Percentiles rank a stretch among this genome's conserved stretches.
These are phyloP conservation scores for Hevea brasiliensis DNA, from an alignment of 345 rosid species.

Conservation along the genomic window DNA sequence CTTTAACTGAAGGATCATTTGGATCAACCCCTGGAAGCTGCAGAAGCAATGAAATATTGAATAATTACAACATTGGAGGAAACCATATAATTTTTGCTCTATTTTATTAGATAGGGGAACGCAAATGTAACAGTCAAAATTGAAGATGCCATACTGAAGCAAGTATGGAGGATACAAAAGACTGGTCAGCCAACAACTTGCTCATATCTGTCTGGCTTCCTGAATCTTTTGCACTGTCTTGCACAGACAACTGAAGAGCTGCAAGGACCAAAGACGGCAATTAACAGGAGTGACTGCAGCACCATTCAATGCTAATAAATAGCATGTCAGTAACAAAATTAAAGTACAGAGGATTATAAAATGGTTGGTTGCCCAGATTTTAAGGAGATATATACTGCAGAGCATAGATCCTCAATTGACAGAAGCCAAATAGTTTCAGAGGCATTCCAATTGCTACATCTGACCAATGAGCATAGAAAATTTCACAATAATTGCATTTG, in stretches of 20 bases:
- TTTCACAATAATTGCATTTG: background rate
- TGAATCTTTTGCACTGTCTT: constrained; percentile 50
- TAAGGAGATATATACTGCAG: background rate
- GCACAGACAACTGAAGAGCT: constrained; percentile 69
- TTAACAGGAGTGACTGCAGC: background rate
- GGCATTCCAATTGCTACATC: background rate
- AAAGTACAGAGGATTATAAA: background rate
- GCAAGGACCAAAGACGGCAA: constrained; percentile 25
- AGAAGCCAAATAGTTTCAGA: background rate
- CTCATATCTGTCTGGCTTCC: constrained; percentile 48
- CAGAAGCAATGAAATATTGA: background rate
- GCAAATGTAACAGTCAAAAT: background rate
- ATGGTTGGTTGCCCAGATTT: background rate
- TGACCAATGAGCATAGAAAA: background rate
- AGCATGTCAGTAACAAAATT: background rate
- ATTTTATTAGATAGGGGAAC: background rate
- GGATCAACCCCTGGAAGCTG: constrained; percentile 31
- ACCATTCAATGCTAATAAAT: background rate
- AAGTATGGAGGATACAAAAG: constrained; percentile 61
- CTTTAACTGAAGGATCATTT: constrained; percentile 24
- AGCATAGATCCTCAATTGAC: background rate
- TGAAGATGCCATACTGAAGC: constrained; percentile 45
- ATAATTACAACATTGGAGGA: background rate
- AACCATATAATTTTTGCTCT: background rate
- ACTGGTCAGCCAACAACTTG: constrained; percentile 59